A percentile compares a stretch with the other conserved stretches of the same genome.
Evolutionary conservation across 306 rosid genomes (phyloP).

Genomic region (Trifolium dubium): DNA sequence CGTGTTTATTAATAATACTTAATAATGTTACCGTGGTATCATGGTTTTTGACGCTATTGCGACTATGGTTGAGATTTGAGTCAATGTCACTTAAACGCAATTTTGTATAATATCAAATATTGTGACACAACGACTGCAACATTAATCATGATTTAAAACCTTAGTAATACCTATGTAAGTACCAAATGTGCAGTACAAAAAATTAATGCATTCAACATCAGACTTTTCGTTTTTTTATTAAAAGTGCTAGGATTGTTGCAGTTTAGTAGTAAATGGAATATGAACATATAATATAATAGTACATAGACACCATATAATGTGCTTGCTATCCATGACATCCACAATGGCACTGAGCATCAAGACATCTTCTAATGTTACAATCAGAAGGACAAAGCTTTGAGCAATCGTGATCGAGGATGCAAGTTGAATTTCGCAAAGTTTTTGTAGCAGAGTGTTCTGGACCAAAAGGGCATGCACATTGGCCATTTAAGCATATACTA

Average conservation of each 20-base stretch:
- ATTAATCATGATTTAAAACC: neutral
- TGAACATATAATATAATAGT: neutral
- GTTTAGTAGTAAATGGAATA: neutral
- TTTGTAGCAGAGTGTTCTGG: neutral
- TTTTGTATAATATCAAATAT: neutral
- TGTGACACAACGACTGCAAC: neutral
- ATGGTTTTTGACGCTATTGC: neutral
- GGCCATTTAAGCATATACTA: neutral
- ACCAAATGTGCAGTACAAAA: neutral
- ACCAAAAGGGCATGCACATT: neutral
- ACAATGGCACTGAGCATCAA: neutral
- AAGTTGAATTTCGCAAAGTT: neutral
- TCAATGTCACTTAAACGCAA: neutral
- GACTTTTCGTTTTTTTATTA: too few relatives aligned
- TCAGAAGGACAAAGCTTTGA: neutral
- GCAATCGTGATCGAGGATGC: neutral
- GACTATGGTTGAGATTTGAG: neutral
- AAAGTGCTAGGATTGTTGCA: neutral
- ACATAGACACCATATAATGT: neutral
- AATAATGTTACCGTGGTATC: neutral
- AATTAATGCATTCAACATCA: neutral
- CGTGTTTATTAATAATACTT: neutral
- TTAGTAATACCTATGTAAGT: neutral
- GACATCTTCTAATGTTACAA: neutral
- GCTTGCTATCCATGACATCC: neutral